A percentile compares a stretch with the other conserved stretches of the same genome.
These are phyloP conservation scores for Hericium erinaceus DNA, from an alignment of 768 basidiomycete genomes.

Conservation along the genomic window DNA sequence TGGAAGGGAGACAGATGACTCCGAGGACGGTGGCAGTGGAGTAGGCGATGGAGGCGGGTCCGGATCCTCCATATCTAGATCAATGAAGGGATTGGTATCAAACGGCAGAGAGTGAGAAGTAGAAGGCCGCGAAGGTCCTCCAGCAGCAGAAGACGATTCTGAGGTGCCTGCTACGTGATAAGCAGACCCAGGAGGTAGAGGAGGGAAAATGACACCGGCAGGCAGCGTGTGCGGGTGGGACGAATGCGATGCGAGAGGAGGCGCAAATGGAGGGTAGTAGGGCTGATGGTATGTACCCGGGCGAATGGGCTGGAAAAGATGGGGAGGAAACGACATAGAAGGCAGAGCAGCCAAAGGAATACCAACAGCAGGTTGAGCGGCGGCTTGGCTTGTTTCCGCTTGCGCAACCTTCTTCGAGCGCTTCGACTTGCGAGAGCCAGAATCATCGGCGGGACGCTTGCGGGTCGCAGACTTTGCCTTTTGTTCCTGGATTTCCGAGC, in stretches of 20 bases:
- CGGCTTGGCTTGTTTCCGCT: constrained; percentile 8
- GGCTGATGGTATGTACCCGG: constrained; percentile 61
- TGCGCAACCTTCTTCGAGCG: constrained; percentile 19
- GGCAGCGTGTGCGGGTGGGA: constrained; percentile 38
- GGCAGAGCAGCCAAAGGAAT: constrained; percentile 14
- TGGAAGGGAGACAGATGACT: constrained; percentile 12
- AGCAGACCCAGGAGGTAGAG: constrained; percentile 46
- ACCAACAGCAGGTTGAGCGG: constrained; percentile 5
- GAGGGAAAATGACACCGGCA: constrained; percentile 66
- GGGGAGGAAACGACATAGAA: constrained; percentile 19
- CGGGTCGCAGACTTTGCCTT: constrained; percentile 11
- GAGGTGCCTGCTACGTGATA: constrained; percentile 22
- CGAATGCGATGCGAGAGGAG: constrained; percentile 31
- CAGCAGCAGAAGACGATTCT: constrained; percentile 6
- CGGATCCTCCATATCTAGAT: not conserved
- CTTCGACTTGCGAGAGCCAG: constrained; percentile 20
- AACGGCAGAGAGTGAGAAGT: constrained; percentile 7
- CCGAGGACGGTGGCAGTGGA: constrained; percentile 7
- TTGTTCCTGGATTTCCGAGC: constrained; percentile 30
- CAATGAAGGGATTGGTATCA: constrained; percentile 4
- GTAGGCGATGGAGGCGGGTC: constrained; percentile 12
- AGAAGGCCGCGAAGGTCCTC: constrained; percentile 1
- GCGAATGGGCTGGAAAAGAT: constrained; percentile 19
- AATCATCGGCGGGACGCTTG: constrained; percentile 13
- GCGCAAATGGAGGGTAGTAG: constrained; percentile 36